phyloP scores from a whole-genome alignment of 768 basidiomycete genomes.

The Grammothele lineata region DNA sequence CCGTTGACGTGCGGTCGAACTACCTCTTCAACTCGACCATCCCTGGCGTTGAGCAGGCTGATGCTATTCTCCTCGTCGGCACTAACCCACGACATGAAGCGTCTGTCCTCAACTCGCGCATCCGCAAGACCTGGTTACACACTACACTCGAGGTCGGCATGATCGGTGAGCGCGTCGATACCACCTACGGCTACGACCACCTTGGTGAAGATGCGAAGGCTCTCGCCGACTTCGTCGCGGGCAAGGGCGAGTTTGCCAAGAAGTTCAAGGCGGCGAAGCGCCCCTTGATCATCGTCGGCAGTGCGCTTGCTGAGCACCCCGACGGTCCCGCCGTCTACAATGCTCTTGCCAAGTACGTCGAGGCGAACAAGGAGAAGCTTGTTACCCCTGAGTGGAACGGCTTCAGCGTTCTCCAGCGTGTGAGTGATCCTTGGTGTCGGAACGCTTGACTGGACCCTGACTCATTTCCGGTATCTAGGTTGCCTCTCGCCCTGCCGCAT shows the following conservation, averaged over 20 bases:
- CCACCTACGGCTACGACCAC: conserved; percentile 90
- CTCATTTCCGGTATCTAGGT: conserved; percentile 39
- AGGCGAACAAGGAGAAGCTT: conserved; percentile 69
- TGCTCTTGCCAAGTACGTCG: conserved; percentile 73
- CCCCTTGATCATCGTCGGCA: conserved; percentile 92
- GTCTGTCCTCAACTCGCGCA: conserved; percentile 93
- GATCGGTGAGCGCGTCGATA: conserved; percentile 88
- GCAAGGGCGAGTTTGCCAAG: conserved; percentile 74
- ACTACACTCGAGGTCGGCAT: conserved; percentile 82
- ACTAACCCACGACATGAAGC: conserved; percentile 98
- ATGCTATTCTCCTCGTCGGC: conserved; percentile 89
- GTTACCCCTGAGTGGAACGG: conserved; percentile 94
- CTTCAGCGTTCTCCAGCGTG: conserved; percentile 88
- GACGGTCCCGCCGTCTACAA: conserved; percentile 80
- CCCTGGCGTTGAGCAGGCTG: conserved; percentile 85
- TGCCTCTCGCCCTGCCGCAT: conserved; percentile 90
- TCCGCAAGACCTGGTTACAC: conserved; percentile 92
- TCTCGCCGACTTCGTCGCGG: conserved; percentile 70
- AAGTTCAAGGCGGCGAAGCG: conserved; percentile 88
- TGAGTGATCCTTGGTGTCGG: conserved; percentile 34
- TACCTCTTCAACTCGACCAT: conserved; percentile 96
- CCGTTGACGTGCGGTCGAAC: conserved; percentile 90
- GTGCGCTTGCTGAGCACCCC: conserved; percentile 77
- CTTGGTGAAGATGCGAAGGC: conserved; percentile 75
- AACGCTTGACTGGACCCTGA: neutral